These are phyloP conservation scores for Aspergillus arachidicola DNA, from an alignment of 2,329 filamentous ascomycete species.

Conservation along the genomic window DNA sequence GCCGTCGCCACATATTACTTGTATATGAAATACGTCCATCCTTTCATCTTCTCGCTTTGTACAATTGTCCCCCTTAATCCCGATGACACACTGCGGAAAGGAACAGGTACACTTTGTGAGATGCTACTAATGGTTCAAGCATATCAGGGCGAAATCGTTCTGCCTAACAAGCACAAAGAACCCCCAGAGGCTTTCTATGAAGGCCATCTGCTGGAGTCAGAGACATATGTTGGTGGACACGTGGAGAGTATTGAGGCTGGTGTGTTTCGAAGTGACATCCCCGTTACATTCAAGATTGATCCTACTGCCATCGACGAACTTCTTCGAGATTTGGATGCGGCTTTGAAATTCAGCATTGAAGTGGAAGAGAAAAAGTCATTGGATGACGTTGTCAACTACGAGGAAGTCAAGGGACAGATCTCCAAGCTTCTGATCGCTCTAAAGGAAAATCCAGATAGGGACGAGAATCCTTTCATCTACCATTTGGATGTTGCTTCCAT, in stretches of 20 bases:
- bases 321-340: slow-evolving; percentile 80
- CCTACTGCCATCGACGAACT: slow-evolving; percentile 87
- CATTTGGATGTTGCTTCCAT: slow-evolving; percentile 98
- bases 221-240: slow-evolving; percentile 97
- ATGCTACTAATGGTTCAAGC: slow-evolving; percentile 99
- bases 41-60: slow-evolving; percentile 97
- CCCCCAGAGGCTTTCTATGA: slow-evolving; percentile 95
- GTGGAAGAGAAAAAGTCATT: slow-evolving; percentile 82
- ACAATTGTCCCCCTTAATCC: slow-evolving; percentile 92
- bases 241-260: slow-evolving; percentile 99
- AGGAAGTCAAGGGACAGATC: slow-evolving; percentile 84
- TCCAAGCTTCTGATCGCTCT: slow-evolving; percentile 68
- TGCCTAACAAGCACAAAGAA: slow-evolving; percentile 94
- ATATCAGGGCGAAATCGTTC: slow-evolving; percentile 84
- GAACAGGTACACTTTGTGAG: slow-evolving; percentile 97
- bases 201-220: slow-evolving; percentile 90
- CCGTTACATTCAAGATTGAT: slow-evolving; percentile 91
- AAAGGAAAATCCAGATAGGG: slow-evolving; percentile 80
- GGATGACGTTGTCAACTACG: slow-evolving; percentile 78
- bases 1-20: slow-evolving; percentile 98
- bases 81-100: slow-evolving; percentile 90
- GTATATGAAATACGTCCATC: slow-evolving; percentile 99
- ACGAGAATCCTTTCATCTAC: slow-evolving; percentile 88
- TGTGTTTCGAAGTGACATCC: slow-evolving; percentile 94
- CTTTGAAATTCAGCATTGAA: slow-evolving; percentile 82